Base-by-base conservation (phyloP, 1,284 basidiomycete genomes). In the Puccinia novopanici region DNA sequence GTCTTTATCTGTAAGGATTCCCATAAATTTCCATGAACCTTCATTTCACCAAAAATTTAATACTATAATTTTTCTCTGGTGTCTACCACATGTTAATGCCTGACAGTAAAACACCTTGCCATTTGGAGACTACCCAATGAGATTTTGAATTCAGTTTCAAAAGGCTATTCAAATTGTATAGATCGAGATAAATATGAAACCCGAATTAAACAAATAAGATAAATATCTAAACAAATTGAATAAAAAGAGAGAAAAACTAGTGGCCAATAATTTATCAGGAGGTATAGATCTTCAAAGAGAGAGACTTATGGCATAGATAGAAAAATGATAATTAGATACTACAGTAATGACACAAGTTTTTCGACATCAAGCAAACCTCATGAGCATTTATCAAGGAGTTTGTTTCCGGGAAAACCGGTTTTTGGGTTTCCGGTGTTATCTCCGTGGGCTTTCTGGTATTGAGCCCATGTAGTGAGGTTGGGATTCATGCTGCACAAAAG, bases 391-490 rank as follows among this genome's bases (percentile, higher is more conserved):
- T 80, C 71, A 13, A 80, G 59, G 42, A 80, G 71, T n/a, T 67
- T 73, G 61, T 80, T 80, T 40, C 74, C 74, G 17, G 78, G 78
- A 55, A 80, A 80, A 5, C 78, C 78, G 9, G 78, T 80, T 67
- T 74, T 80, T 12, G 59, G 12, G 40, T 73, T 74, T 15, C 70
- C 71, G 5, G 42, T 80, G 65, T 61, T 45, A 54, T 80, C 71
- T 55, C 78, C 78, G 15, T 40, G 27, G 24, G 45, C 52, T 67
- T 73, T n/a, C 65, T 80, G 78, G 54, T 80, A 80, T 67, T 74
- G 59, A 17, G 74, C 81, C 87, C 87, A 87, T 42, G 86, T 87
- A 73, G 87, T 87, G 30, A 87, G 81, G 82, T 87, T 87, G 52
- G 87, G 85, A 81, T 87, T 87, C 75, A 85, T 76, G 86, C 85